Evolutionary conservation across 2,329 filamentous ascomycete species (phyloP).

Genomic region (Chalaropsis thielavioides): DNA sequence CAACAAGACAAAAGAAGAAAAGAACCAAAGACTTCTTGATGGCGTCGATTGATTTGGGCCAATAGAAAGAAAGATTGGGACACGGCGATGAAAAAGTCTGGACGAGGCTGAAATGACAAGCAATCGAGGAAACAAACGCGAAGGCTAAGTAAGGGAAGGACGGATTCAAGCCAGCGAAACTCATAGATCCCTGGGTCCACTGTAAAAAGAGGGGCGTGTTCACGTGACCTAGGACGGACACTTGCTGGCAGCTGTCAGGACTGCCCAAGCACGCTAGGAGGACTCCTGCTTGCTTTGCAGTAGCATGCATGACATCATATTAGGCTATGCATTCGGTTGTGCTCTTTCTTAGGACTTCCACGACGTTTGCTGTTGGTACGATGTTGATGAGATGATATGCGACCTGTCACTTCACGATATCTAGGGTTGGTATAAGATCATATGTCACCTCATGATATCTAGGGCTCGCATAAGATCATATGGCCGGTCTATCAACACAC

Average conservation of each 20-base stretch:
- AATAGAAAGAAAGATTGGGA: neutral
- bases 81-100: neutral
- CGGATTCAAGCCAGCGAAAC: neutral
- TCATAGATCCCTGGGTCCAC: neutral
- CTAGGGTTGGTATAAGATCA: too few relatives aligned
- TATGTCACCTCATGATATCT: too few relatives aligned
- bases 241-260: neutral
- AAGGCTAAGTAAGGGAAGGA: neutral
- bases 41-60: neutral
- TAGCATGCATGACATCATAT: neutral
- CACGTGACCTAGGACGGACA: neutral
- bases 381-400: too few relatives aligned
- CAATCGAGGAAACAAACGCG: slow-evolving; percentile 2
- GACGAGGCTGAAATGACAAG: slow-evolving; percentile 8
- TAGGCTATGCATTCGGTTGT: too few relatives aligned
- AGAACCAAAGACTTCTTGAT: slow-evolving; percentile 4
- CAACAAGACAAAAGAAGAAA: slow-evolving; percentile 15
- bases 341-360: too few relatives aligned
- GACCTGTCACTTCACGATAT: too few relatives aligned
- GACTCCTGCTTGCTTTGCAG: too few relatives aligned
- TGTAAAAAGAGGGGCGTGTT: neutral
- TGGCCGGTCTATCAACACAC: too few relatives aligned
- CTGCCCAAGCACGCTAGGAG: neutral
- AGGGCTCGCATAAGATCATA: too few relatives aligned
- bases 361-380: too few relatives aligned